Conservation (phyloP, 345 rosid species). For the Euphorbia tirucalli region DNA sequence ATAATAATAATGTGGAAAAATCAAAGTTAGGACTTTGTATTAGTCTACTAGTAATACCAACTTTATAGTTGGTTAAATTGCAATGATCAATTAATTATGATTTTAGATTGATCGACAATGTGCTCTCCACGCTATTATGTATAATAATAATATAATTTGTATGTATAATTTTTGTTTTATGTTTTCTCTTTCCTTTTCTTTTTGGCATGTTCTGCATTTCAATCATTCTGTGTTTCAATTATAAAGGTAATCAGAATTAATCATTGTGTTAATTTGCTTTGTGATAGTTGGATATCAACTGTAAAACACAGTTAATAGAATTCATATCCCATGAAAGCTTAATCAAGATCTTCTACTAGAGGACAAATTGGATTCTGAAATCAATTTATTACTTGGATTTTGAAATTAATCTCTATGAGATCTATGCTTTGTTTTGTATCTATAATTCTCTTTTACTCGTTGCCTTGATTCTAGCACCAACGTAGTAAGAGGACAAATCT, state of each 20-base stretch:
- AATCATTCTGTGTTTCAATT: too few species aligned
- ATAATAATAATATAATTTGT: too few species aligned
- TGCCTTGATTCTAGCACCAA: background rate
- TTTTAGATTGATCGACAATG: too few species aligned
- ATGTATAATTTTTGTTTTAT: too few species aligned
- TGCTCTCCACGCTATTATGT: too few species aligned
- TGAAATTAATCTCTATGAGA: background rate
- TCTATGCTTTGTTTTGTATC: background rate
- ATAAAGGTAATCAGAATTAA: constrained; percentile 13
- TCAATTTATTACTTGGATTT: background rate
- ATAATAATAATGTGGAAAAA: too few species aligned
- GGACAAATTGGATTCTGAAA: background rate
- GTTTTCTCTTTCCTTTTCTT: too few species aligned
- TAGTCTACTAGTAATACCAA: too few species aligned
- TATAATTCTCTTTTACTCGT: too few species aligned
- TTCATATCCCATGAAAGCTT: background rate
- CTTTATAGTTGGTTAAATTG: too few species aligned
- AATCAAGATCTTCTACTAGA: background rate
- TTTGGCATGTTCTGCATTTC: background rate
- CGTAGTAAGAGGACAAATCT: background rate
- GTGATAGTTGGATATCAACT: constrained; percentile 16
- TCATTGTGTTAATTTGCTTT: constrained; percentile 5
- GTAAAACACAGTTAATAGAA: constrained; percentile 10
- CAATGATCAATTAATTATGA: too few species aligned
- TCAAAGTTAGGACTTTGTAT: too few species aligned